A percentile compares a stretch with the other conserved stretches of the same genome.
phyloP scores from a whole-genome alignment of 352 stramenopile species.

The Phytophthora ohioensis region DNA sequence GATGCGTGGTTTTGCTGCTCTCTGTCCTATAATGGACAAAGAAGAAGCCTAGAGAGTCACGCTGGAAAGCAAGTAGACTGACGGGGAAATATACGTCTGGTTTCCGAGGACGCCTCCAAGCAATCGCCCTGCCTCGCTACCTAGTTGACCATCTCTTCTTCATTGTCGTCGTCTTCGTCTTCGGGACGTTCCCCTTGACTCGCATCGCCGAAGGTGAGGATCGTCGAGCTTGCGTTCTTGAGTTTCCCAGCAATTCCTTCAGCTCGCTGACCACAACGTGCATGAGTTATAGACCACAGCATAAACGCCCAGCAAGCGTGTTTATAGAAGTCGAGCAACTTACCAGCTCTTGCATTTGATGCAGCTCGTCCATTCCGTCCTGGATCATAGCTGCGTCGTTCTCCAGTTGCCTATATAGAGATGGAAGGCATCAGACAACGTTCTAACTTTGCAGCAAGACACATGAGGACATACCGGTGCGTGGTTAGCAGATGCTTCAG shows the following conservation, averaged over 20 bases:
- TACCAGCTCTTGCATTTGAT: slow-evolving; percentile 65
- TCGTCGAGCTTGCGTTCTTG: slow-evolving; percentile 65
- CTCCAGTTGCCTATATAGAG: slow-evolving; percentile 50
- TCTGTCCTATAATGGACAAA: slow-evolving; percentile 32
- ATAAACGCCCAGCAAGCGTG: neutral
- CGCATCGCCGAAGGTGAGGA: slow-evolving; percentile 56
- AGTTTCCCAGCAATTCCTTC: slow-evolving; percentile 49
- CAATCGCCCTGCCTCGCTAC: slow-evolving; percentile 8
- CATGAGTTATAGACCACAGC: slow-evolving; percentile 1
- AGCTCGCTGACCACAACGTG: slow-evolving; percentile 37
- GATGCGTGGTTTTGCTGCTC: slow-evolving; percentile 17
- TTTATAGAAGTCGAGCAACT: neutral
- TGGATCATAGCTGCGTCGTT: slow-evolving; percentile 65
- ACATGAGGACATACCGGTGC: slow-evolving; percentile 33
- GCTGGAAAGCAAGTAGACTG: slow-evolving; percentile 34
- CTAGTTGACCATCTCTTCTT: slow-evolving; percentile 34
- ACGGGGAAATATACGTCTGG: slow-evolving; percentile 39
- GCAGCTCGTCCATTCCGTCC: slow-evolving; percentile 64
- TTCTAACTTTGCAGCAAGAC: neutral
- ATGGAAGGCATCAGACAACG: slow-evolving; percentile 12
- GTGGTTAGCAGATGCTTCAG: slow-evolving; percentile 45
- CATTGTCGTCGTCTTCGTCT: slow-evolving; percentile 22
- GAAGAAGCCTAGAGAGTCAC: slow-evolving; percentile 34
- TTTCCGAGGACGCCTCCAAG: slow-evolving; percentile 22
- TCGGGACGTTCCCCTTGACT: slow-evolving; percentile 25